phyloP scores from a whole-genome alignment of 2,329 filamentous ascomycete genomes.

The Alternaria sp. region DNA sequence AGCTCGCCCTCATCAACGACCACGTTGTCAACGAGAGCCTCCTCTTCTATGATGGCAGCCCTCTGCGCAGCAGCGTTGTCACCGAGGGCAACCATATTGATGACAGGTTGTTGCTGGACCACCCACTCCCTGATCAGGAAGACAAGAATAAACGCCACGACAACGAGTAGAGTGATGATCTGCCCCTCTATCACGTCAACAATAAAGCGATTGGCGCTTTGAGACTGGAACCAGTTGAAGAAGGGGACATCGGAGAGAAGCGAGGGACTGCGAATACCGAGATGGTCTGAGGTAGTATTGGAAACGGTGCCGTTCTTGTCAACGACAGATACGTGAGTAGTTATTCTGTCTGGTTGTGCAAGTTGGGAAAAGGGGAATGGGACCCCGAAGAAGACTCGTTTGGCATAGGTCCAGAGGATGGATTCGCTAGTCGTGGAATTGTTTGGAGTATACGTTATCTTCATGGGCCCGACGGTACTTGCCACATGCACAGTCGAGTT shows the following conservation, averaged over 20 bases:
- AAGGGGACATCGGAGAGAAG: constrained; percentile 65
- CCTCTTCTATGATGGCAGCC: constrained; percentile 36
- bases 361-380: constrained; percentile 29
- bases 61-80: constrained; percentile 36
- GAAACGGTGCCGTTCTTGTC: constrained; percentile 28
- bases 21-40: constrained; percentile 20
- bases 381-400: constrained; percentile 49
- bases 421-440: constrained; percentile 50
- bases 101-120: constrained; percentile 93
- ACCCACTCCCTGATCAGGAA: constrained; percentile 98
- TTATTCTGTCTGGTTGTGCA: constrained; percentile 24
- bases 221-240: constrained; percentile 60
- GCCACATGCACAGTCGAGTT: constrained; percentile 27
- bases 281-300: constrained; percentile 37
- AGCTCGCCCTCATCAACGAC: constrained; percentile 13
- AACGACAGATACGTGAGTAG: constrained; percentile 30
- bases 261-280: constrained; percentile 40
- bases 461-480: constrained; percentile 42
- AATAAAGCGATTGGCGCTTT: constrained; percentile 76
- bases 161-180: constrained; percentile 88
- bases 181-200: constrained; percentile 90
- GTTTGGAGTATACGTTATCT: constrained; percentile 51
- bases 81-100: constrained; percentile 70
- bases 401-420: constrained; percentile 54
- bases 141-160: constrained; percentile 93